phyloP scores from a whole-genome alignment of 179 eudicot species.

The Nepenthes alata region DNA sequence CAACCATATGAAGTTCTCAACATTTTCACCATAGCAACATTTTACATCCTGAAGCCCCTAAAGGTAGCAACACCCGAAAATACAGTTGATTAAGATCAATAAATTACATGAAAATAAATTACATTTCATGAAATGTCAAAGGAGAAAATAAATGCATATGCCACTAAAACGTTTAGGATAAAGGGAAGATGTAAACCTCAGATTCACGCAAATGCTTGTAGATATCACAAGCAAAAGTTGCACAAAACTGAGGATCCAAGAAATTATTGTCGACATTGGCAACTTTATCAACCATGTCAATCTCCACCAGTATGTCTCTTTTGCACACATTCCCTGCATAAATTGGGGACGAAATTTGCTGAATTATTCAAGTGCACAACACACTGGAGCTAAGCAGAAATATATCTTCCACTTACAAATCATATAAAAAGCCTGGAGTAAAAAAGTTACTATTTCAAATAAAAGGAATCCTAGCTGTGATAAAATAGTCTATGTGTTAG shows the following conservation, averaged over 20 bases:
- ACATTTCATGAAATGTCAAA: not conserved
- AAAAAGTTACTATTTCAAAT: not conserved
- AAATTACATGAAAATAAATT: no score
- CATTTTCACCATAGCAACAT: no score
- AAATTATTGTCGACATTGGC: conserved; percentile 58
- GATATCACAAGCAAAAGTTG: conserved; percentile 85
- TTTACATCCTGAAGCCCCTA: no score
- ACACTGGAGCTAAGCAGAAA: no score
- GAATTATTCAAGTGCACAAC: not conserved
- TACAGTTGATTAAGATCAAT: no score
- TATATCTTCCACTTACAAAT: no score
- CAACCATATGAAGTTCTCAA: no score
- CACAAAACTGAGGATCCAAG: conserved; percentile 76
- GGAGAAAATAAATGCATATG: not conserved
- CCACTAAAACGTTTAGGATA: not conserved
- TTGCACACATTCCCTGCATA: conserved; percentile 46
- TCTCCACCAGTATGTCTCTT: conserved; percentile 41
- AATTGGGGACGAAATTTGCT: not conserved
- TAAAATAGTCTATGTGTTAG: no score
- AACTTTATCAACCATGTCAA: conserved; percentile 30
- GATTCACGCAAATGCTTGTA: conserved; percentile 76
- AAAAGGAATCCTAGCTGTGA: not conserved
- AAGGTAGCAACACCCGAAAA: no score
- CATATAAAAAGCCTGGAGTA: no score
- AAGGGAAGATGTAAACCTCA: conserved; percentile 39